A percentile compares a stretch with the other conserved stretches of the same genome.
These are phyloP conservation scores for Ganoderma boninense DNA, from an alignment of 1,284 basidiomycete species.

Conservation along the genomic window DNA sequence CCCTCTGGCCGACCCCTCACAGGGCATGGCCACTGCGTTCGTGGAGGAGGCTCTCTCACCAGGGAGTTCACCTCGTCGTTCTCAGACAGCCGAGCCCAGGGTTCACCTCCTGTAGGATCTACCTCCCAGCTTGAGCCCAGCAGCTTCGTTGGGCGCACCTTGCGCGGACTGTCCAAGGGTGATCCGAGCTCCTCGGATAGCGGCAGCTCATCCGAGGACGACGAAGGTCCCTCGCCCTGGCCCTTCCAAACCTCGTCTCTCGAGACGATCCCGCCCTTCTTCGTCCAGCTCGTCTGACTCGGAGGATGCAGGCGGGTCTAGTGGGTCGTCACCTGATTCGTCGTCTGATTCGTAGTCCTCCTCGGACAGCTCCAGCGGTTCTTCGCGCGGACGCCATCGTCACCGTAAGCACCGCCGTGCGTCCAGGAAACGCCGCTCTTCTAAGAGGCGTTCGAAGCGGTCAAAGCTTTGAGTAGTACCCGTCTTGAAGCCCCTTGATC, in stretches of 20 bases:
- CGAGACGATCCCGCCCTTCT: neutral
- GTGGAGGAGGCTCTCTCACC: neutral
- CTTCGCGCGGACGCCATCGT: neutral
- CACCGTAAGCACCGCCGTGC: neutral
- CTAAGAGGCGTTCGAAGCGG: neutral
- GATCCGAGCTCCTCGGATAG: neutral
- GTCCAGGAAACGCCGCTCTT: neutral
- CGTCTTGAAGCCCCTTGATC: constrained; percentile 27
- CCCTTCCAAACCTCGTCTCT: neutral
- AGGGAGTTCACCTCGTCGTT: neutral
- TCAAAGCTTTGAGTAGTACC: neutral
- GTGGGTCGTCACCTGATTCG: neutral
- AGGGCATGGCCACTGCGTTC: neutral
- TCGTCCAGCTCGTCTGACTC: neutral
- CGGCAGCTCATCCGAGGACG: neutral
- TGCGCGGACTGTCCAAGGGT: neutral
- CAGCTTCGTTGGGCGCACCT: constrained; percentile 24
- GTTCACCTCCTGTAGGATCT: neutral
- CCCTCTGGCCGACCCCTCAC: neutral
- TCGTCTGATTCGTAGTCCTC: neutral
- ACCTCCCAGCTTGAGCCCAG: constrained; percentile 23
- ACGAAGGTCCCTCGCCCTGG: neutral
- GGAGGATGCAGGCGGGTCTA: neutral
- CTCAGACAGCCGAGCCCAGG: neutral
- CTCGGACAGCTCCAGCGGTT: neutral